Evolutionary conservation across 192 early-diverging fungal genomes (phyloP), one percentile per base, ranked within the genome.

Genomic region (Umbelopsis sp.): DNA sequence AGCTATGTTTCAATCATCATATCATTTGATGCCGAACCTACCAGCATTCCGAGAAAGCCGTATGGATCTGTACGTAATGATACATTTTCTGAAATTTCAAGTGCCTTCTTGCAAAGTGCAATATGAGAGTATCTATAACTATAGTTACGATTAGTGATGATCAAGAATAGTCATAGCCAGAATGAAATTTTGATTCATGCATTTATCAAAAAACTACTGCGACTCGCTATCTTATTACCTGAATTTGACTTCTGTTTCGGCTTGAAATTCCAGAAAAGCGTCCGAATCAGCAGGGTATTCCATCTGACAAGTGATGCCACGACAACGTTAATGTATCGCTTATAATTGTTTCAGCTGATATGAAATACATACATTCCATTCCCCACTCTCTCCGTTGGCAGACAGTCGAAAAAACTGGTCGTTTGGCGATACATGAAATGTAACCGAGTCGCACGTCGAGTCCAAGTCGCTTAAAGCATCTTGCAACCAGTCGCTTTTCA

Each of bases 401-500:
- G 55, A 4, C 20, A 74, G 52, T 20, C 18, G 46, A 8, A 74
- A 74, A 10, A 48, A 64, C n/a, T 53, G 55, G 27, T 74, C 72
- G 10, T 64, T 21, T 12, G 72, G 72, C 13, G 72, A 69, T n/a
- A 74, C 46, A 10, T 47, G 41, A 35, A 74, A 49, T 20, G 55
- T 68, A n/a, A 74, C 52, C 9, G 33, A 37, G 15, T 74, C 49
- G 41, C 58, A 69, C 2, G 67, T 58, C 4, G 25, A 23, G 22
- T 74, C 67, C 30, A 74, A 30, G 61, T 66, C 61, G 23, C 37
- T 51, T 37, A 71, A 35, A n/a, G 64, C 71, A 30, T 44, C 49
- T 41, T 66, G 49, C 15, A 71, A 66, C 71, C 71, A 71, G 23
- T 65, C 46, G 11, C 61, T 47, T 37, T 71, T 71, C 46, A 71